phyloP scores from a whole-genome alignment of 1,139 yeast genomes.

The Scheffersomyces illinoinensis region DNA sequence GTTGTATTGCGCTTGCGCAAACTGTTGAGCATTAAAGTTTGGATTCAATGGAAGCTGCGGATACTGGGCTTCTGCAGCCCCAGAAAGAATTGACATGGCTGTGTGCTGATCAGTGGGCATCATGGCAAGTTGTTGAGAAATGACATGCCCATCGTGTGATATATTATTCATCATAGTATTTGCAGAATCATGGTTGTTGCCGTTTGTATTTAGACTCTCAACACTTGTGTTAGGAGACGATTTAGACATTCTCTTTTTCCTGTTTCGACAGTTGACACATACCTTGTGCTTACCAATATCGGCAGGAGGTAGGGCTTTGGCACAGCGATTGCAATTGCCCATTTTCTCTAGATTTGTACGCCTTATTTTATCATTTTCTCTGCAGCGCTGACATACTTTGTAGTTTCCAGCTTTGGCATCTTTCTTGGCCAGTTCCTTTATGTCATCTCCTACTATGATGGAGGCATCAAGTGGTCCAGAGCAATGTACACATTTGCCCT shows the following conservation, averaged over 20 bases:
- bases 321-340: slow-evolving; percentile 66
- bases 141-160: neutral
- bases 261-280: slow-evolving; percentile 52
- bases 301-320: slow-evolving; percentile 42
- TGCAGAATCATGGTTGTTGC: neutral
- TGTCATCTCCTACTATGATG: slow-evolving; percentile 30
- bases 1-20: slow-evolving; percentile 12
- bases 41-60: slow-evolving; percentile 8
- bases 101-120: slow-evolving; percentile 8
- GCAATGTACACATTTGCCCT: slow-evolving; percentile 69
- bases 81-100: slow-evolving; percentile 9
- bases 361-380: slow-evolving; percentile 60
- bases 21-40: slow-evolving; percentile 8
- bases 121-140: slow-evolving; percentile 11
- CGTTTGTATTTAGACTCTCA: slow-evolving; percentile 2
- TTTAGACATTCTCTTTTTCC: slow-evolving; percentile 44
- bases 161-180: neutral
- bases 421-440: slow-evolving; percentile 8
- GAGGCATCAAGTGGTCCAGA: slow-evolving; percentile 57
- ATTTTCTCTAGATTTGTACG: slow-evolving; percentile 54
- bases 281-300: slow-evolving; percentile 58
- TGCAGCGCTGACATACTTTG: slow-evolving; percentile 64
- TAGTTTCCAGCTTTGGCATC: slow-evolving; percentile 35
- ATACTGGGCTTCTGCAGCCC: slow-evolving; percentile 4
- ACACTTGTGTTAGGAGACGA: slow-evolving; percentile 11